These are phyloP conservation scores for Canavalia ensiformis DNA, from an alignment of 306 rosid genomes.

Conservation along the genomic window DNA sequence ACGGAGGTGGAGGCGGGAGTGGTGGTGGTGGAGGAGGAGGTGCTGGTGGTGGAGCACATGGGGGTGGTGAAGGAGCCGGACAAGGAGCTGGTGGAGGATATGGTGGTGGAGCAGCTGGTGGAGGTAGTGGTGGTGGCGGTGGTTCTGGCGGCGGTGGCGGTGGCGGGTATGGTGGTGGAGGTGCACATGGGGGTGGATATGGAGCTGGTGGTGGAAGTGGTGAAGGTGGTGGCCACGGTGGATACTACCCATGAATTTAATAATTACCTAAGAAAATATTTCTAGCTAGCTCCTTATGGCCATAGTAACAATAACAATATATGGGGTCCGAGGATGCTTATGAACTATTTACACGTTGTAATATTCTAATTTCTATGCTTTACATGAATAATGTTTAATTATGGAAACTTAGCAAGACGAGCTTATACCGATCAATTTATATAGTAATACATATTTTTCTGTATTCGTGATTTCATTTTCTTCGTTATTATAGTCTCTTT, in stretches of 20 bases:
- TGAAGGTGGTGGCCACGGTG: constrained; percentile 54
- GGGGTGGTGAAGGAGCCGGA: constrained; percentile 47
- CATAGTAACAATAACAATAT: constrained; percentile 39
- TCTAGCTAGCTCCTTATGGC: background rate
- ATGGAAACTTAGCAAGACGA: background rate
- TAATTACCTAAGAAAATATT: background rate
- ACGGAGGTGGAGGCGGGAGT: constrained; percentile 43
- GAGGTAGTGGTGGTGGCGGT: constrained; percentile 40
- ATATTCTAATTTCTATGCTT: background rate
- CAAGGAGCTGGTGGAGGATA: constrained; percentile 48
- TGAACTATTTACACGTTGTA: constrained; percentile 4
- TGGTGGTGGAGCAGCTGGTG: constrained; percentile 48
- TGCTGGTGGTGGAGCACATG: constrained; percentile 51
- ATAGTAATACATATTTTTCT: background rate
- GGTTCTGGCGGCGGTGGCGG: constrained; percentile 5
- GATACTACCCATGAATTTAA: constrained; percentile 46
- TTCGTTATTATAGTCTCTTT: background rate
- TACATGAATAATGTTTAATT: background rate
- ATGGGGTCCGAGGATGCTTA: constrained; percentile 41
- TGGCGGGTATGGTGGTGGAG: constrained; percentile 53
- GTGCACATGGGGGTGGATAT: constrained; percentile 17
- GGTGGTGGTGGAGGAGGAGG: constrained; percentile 54
- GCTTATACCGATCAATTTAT: background rate
- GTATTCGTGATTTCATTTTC: background rate
- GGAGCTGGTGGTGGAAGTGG: constrained; percentile 50